phyloP scores from a whole-genome alignment of 371 early-diverging fungal genomes.

The Rhizomucor pusillus region DNA sequence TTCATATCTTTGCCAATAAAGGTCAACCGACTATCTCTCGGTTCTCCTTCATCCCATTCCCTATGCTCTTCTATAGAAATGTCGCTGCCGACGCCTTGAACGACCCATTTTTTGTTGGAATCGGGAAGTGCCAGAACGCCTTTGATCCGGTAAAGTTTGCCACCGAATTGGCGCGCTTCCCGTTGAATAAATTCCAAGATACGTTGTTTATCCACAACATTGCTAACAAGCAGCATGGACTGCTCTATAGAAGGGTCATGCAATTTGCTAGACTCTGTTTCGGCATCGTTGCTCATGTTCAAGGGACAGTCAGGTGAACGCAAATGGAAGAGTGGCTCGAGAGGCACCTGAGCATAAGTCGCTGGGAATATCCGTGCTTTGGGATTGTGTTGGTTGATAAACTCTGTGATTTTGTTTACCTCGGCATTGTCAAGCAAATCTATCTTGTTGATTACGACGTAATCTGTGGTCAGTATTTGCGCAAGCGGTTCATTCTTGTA shows the following conservation, averaged over 20 bases:
- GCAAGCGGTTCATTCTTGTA: conserved; percentile 38
- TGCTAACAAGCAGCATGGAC: conserved; percentile 22
- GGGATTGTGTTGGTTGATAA: conserved; percentile 19
- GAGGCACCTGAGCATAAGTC: conserved; percentile 18
- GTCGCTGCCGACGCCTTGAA: conserved; percentile 31
- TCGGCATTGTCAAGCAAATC: conserved; percentile 21
- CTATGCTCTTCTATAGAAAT: conserved; percentile 15
- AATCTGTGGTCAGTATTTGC: conserved; percentile 31
- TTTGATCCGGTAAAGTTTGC: conserved; percentile 27
- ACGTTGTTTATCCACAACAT: conserved; percentile 14
- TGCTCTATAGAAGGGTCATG: conserved; percentile 34
- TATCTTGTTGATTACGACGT: conserved; percentile 33
- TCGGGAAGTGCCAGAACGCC: conserved; percentile 23
- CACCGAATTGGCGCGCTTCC: conserved; percentile 3
- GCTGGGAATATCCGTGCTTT: conserved; percentile 14
- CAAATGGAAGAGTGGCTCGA: conserved; percentile 16
- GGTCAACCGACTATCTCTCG: conserved; percentile 27
- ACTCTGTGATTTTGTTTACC: conserved; percentile 7
- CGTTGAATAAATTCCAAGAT: conserved; percentile 17
- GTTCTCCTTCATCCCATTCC: conserved; percentile 20
- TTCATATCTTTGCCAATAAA: conserved; percentile 33
- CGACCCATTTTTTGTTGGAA: conserved; percentile 18
- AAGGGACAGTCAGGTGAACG: not conserved
- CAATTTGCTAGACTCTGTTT: conserved; percentile 14
- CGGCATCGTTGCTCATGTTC: conserved; percentile 6